Evolutionary conservation across 768 basidiomycete species (phyloP).

Genomic region (Psilocybe cubensis): DNA sequence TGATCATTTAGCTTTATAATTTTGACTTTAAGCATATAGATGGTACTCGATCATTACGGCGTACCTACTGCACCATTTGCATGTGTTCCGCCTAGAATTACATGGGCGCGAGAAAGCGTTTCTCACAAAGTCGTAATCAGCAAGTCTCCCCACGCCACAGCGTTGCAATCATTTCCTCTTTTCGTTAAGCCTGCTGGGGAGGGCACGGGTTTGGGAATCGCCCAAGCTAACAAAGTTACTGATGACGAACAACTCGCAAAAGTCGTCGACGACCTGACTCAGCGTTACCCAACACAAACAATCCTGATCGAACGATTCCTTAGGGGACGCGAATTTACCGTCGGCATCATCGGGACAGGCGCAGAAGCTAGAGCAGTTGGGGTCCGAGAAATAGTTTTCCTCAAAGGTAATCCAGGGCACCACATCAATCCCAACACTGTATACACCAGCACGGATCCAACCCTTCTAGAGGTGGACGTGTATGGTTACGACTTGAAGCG

Average conservation of each 20-base stretch:
- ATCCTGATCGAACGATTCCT: constrained; percentile 28
- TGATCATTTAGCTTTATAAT: background rate
- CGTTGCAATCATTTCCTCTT: constrained; percentile 22
- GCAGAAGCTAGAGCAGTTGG: constrained; percentile 20
- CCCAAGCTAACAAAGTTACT: constrained; percentile 20
- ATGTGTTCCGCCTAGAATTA: constrained; percentile 20
- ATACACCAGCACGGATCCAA: constrained; percentile 9
- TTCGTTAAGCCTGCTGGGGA: constrained; percentile 26
- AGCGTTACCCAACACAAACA: constrained; percentile 22
- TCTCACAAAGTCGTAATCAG: constrained; percentile 4
- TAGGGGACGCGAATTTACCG: constrained; percentile 26
- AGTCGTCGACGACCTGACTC: constrained; percentile 14
- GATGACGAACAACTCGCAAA: constrained; percentile 14
- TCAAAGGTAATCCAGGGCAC: constrained; percentile 13
- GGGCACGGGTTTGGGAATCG: constrained; percentile 25
- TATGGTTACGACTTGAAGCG: constrained; percentile 20
- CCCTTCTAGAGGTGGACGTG: constrained; percentile 17
- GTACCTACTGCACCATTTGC: constrained; percentile 26
- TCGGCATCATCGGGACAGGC: constrained; percentile 27
- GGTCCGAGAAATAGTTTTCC: constrained; percentile 22
- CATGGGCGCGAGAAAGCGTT: constrained; percentile 1
- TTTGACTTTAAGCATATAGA: constrained; percentile 6
- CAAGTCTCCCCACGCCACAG: constrained; percentile 12
- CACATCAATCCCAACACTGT: constrained; percentile 10
- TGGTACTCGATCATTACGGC: constrained; percentile 24